A percentile compares a stretch with the other conserved stretches of the same genome.
Evolutionary conservation across 148 eudicot species (phyloP).

Genomic region (Pouteria glomerata): DNA sequence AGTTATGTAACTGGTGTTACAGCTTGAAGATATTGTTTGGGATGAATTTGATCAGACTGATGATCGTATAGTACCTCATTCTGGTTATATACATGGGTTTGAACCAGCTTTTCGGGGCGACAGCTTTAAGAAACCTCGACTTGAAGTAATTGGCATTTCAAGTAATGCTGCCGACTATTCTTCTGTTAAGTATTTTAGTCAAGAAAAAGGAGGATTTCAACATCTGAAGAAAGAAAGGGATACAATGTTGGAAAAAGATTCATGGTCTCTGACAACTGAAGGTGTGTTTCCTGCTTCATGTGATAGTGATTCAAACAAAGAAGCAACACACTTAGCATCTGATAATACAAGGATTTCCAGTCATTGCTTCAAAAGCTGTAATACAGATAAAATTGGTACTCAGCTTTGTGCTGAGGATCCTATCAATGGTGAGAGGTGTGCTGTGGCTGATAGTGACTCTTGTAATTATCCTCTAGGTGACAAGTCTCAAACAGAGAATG

Average conservation of each 20-base stretch:
- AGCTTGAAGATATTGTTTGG: conserved; percentile 85
- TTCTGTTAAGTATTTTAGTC: conserved; percentile 20
- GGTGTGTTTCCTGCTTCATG: conserved; percentile 33
- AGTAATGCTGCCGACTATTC: conserved; percentile 23
- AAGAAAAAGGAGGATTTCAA: conserved; percentile 23
- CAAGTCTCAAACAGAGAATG: conserved; percentile 40
- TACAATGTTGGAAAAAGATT: conserved; percentile 45
- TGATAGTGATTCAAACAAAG: conserved; percentile 29
- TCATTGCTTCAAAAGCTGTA: conserved; percentile 28
- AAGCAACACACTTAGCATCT: conserved; percentile 31
- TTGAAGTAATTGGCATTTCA: conserved; percentile 27
- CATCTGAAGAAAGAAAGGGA: conserved; percentile 25
- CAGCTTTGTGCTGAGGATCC: conserved; percentile 42
- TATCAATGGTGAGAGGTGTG: conserved; percentile 24
- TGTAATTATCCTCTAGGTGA: conserved; percentile 39
- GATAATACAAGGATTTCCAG: conserved; percentile 30
- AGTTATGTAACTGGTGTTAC: conserved; percentile 33
- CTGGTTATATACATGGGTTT: conserved; percentile 8
- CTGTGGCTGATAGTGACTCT: conserved; percentile 35
- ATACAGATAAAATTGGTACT: conserved; percentile 25
- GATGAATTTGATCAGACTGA: conserved; percentile 53
- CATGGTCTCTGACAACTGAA: conserved; percentile 34
- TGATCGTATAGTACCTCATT: conserved; percentile 73
- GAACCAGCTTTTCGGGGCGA: conserved; percentile 28
- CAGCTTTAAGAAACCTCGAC: conserved; percentile 32